Conservation (phyloP, 257 asterid genomes). For the Solanum dulcamara region DNA sequence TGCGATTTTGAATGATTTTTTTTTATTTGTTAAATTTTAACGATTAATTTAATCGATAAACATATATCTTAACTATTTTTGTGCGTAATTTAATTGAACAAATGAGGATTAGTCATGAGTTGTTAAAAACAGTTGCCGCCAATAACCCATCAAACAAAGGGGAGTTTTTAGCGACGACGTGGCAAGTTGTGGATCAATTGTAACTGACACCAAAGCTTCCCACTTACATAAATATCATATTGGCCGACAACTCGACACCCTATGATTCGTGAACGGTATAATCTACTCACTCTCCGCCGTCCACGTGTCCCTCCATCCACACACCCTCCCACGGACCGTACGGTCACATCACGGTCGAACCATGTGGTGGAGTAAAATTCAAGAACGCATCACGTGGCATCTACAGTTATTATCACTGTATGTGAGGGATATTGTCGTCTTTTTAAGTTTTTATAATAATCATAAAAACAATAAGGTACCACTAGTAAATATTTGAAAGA, state of each 20-base stretch:
- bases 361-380: not conserved
- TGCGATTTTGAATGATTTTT: too few species aligned
- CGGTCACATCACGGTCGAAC: not conserved
- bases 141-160: not conserved
- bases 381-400: not conserved
- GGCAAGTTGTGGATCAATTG: slow-evolving; percentile 13
- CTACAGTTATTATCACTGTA: not conserved
- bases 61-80: too few species aligned
- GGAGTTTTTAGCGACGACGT: not conserved
- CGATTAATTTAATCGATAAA: too few species aligned
- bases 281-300: not conserved
- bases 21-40: too few species aligned
- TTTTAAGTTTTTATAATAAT: not conserved
- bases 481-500: slow-evolving; percentile 11
- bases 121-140: not conserved
- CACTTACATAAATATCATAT: slow-evolving; percentile 8
- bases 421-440: slow-evolving; percentile 20
- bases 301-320: slow-evolving; percentile 1
- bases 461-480: not conserved
- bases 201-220: slow-evolving; percentile 18
- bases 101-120: not conserved
- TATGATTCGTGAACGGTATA: slow-evolving; percentile 11
- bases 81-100: too few species aligned
- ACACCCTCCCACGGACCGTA: not conserved
- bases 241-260: slow-evolving; percentile 44